These are phyloP conservation scores for Brassica napus DNA, from an alignment of 345 rosid genomes.

Conservation along the genomic window DNA sequence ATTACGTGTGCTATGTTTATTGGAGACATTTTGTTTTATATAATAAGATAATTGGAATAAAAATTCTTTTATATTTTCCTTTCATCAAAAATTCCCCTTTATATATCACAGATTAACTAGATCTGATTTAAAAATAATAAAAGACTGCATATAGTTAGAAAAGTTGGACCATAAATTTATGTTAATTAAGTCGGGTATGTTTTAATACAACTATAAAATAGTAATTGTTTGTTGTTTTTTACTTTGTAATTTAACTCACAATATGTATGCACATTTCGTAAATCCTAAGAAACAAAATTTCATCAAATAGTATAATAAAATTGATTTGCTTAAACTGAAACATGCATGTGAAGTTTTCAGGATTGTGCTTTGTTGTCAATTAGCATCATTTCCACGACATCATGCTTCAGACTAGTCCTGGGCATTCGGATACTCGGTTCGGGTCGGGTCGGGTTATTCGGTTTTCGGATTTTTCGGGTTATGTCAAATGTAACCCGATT, in stretches of 20 bases:
- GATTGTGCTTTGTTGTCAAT: conserved; percentile 19
- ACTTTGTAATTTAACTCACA: background rate
- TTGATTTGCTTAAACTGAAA: conserved; percentile 1
- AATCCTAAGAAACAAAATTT: background rate
- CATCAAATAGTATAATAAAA: background rate
- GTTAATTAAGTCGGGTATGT: background rate
- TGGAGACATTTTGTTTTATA: background rate
- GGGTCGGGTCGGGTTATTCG: too few species aligned
- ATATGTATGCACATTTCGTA: background rate
- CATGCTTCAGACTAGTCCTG: too few species aligned
- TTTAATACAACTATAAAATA: background rate
- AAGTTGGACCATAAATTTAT: background rate
- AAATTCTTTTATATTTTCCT: background rate
- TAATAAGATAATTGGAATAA: background rate
- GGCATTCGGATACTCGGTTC: too few species aligned
- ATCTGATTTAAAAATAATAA: background rate
- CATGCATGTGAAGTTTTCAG: conserved; percentile 5
- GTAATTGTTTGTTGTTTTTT: background rate
- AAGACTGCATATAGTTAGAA: background rate
- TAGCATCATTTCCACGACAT: conserved; percentile 1
- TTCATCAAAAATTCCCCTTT: background rate
- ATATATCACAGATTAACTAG: background rate
- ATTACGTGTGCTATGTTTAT: background rate
- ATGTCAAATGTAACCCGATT: too few species aligned
- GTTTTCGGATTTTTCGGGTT: too few species aligned